phyloP scores from a whole-genome alignment of 2,329 filamentous ascomycete genomes.

The Fusarium sp. region DNA sequence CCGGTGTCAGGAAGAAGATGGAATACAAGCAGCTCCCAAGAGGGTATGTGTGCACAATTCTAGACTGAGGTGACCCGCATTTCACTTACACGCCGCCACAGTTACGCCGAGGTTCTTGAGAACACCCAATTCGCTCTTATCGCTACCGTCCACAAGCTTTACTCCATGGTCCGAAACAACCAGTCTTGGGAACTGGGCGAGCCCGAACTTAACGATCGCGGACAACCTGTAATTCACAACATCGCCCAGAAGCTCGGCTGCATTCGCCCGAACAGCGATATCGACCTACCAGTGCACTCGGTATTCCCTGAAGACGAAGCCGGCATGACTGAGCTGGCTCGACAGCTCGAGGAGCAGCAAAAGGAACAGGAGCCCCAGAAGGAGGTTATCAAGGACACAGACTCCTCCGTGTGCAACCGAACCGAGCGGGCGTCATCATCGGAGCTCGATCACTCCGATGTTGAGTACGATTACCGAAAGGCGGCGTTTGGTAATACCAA shows the following conservation, averaged over 20 bases:
- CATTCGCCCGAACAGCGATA: conserved; percentile 70
- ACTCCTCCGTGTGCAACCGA: conserved; percentile 41
- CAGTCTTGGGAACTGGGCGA: conserved; percentile 72
- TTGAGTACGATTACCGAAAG: conserved; percentile 65
- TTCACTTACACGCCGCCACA: conserved; percentile 48
- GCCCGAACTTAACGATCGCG: conserved; percentile 70
- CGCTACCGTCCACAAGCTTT: conserved; percentile 73
- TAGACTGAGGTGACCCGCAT: not conserved
- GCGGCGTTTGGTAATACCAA: conserved; percentile 58
- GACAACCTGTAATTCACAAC: conserved; percentile 72
- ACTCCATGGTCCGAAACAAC: conserved; percentile 69
- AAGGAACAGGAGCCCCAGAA: conserved; percentile 53
- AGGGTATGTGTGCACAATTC: conserved; percentile 58
- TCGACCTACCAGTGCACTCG: conserved; percentile 66
- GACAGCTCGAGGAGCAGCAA: conserved; percentile 62
- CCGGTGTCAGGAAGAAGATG: conserved; percentile 73
- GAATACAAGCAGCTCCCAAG: conserved; percentile 73
- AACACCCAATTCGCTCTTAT: conserved; percentile 73
- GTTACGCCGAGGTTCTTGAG: conserved; percentile 72
- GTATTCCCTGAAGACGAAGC: conserved; percentile 71
- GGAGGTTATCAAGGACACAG: conserved; percentile 43
- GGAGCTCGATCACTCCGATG: conserved; percentile 66
- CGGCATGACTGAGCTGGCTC: conserved; percentile 66
- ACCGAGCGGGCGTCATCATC: conserved; percentile 65
- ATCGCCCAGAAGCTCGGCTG: conserved; percentile 73